These are phyloP conservation scores for Eutrema yunnanense DNA, from an alignment of 345 rosid genomes.

Conservation along the genomic window DNA sequence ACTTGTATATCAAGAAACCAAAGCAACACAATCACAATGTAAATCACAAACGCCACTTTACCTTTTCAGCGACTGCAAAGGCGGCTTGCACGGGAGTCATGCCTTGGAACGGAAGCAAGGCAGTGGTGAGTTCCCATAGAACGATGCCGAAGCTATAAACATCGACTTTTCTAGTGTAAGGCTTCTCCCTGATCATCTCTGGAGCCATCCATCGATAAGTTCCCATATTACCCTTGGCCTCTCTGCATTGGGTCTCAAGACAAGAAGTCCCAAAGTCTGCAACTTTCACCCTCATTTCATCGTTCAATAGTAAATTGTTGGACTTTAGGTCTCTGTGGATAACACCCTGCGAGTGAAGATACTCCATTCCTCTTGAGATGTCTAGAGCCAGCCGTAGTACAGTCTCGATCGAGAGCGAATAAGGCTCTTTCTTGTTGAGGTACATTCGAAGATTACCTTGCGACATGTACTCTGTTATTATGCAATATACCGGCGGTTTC, in stretches of 20 bases:
- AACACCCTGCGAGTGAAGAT: constrained; percentile 97
- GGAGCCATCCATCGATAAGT: constrained; percentile 99
- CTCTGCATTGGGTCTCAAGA: constrained; percentile 85
- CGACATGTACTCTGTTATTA: constrained; percentile 98
- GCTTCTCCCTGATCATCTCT: constrained; percentile 95
- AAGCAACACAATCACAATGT: neutral
- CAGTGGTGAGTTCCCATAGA: constrained; percentile 96
- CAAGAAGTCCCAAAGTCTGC: constrained; percentile 98
- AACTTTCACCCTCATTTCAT: constrained; percentile 95
- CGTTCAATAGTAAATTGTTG: constrained; percentile 81
- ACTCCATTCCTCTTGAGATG: constrained; percentile 99
- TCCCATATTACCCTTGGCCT: constrained; percentile 91
- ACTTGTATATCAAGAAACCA: neutral
- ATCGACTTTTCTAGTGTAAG: constrained; percentile 87
- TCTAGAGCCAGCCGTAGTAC: constrained; percentile 86
- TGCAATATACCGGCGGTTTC: constrained; percentile 96
- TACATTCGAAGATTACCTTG: constrained; percentile 98
- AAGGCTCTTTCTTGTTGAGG: constrained; percentile 96
- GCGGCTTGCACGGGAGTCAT: constrained; percentile 99
- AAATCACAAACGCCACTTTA: neutral
- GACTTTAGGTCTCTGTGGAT: constrained; percentile 97
- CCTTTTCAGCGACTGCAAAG: constrained; percentile 98
- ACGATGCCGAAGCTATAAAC: constrained; percentile 97
- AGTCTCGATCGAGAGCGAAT: constrained; percentile 87
- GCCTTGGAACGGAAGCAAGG: constrained; percentile 98